These are phyloP conservation scores for Diaporthe ampelina DNA, from an alignment of 2,329 filamentous ascomycete genomes.

Conservation along the genomic window DNA sequence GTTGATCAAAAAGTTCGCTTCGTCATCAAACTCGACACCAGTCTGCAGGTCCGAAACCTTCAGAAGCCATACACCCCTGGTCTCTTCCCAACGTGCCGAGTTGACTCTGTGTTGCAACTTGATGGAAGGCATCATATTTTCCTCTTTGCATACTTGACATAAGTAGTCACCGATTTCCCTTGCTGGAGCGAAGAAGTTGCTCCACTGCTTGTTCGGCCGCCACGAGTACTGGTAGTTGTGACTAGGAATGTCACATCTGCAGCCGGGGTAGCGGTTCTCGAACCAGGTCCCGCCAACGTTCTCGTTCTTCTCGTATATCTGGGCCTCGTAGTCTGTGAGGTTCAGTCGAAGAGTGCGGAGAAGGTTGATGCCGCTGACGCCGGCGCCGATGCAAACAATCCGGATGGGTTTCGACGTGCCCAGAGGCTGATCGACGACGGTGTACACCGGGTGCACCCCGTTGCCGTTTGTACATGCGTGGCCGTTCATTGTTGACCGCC, in stretches of 20 bases:
- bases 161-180: constrained; percentile 71
- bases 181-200: constrained; percentile 67
- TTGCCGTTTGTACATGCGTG: constrained; percentile 40
- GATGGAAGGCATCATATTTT: constrained; percentile 59
- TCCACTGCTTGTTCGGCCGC: constrained; percentile 71
- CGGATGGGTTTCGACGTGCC: constrained; percentile 57
- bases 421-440: constrained; percentile 54
- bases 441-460: constrained; percentile 47
- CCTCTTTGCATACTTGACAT: constrained; percentile 61
- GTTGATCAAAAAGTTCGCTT: constrained; percentile 63
- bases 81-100: constrained; percentile 61
- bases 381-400: constrained; percentile 60
- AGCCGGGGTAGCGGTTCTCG: constrained; percentile 71
- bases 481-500: constrained; percentile 26
- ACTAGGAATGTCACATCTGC: constrained; percentile 68
- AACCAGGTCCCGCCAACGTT: constrained; percentile 71
- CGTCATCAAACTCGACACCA: constrained; percentile 57
- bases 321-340: constrained; percentile 58
- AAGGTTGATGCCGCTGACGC: constrained; percentile 60
- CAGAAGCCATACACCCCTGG: constrained; percentile 58
- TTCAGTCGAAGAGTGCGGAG: constrained; percentile 59
- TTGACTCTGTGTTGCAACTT: constrained; percentile 59
- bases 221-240: constrained; percentile 76
- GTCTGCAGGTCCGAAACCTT: constrained; percentile 55
- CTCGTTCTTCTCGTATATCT: constrained; percentile 69